Conservation (phyloP, 331 rosid genomes). For the Quercus tomentella region DNA sequence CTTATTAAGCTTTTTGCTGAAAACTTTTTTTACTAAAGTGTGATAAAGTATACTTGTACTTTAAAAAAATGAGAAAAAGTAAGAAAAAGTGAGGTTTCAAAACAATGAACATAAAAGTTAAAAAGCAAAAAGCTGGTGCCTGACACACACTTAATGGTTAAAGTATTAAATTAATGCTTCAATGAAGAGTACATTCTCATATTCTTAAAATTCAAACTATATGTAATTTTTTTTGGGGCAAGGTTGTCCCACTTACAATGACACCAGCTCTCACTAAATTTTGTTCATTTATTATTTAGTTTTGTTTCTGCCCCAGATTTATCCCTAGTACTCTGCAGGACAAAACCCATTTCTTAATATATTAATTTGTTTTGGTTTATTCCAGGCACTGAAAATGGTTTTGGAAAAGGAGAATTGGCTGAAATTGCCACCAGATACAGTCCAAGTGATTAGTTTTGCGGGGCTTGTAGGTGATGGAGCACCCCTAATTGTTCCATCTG, state of each 20-base stretch:
- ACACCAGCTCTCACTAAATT: conserved; percentile 1
- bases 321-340: conserved; percentile 5
- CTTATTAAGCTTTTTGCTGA: too few species aligned
- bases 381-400: conserved; percentile 95
- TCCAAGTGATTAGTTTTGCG: conserved; percentile 84
- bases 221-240: not conserved
- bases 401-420: conserved; percentile 90
- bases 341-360: conserved; percentile 4
- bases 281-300: not conserved
- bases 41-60: too few species aligned
- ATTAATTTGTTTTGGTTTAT: conserved; percentile 14
- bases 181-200: not conserved
- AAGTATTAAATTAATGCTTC: not conserved
- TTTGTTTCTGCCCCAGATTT: not conserved
- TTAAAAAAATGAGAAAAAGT: too few species aligned
- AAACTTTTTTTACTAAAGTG: too few species aligned
- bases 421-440: conserved; percentile 71
- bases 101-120: too few species aligned
- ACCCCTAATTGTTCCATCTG: conserved; percentile 68
- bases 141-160: too few species aligned
- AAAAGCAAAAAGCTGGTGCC: too few species aligned
- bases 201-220: not conserved
- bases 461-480: conserved; percentile 99
- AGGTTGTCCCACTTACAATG: not conserved
- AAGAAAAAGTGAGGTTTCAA: too few species aligned